Percentiles rank a stretch among this genome's conserved stretches.
These are phyloP conservation scores for Pisolithus marmoratus DNA, from an alignment of 768 basidiomycete species.

Conservation along the genomic window DNA sequence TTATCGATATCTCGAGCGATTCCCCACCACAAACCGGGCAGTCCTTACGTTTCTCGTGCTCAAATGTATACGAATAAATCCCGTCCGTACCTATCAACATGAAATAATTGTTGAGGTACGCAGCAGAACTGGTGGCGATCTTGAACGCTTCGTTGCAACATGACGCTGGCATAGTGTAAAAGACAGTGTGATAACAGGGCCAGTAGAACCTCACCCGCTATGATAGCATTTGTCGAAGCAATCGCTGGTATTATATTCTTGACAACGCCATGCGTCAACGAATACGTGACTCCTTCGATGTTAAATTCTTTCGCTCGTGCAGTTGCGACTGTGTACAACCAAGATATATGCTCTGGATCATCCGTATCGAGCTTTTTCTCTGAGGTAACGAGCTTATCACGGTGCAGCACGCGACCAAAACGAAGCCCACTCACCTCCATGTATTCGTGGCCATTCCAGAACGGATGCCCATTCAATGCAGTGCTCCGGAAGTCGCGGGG, in stretches of 20 bases:
- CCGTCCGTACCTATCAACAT: slow-evolving; percentile 97
- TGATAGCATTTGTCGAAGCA: slow-evolving; percentile 97
- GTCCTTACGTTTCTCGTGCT: slow-evolving; percentile 86
- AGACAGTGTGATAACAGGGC: neutral
- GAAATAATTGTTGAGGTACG: slow-evolving; percentile 95
- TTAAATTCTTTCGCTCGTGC: slow-evolving; percentile 89
- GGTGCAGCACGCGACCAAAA: slow-evolving; percentile 1
- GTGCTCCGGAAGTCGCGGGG: slow-evolving; percentile 95
- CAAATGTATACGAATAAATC: slow-evolving; percentile 95
- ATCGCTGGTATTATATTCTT: slow-evolving; percentile 99
- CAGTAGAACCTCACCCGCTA: slow-evolving; percentile 59
- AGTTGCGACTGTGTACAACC: slow-evolving; percentile 80
- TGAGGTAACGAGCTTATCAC: neutral
- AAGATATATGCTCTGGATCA: slow-evolving; percentile 92
- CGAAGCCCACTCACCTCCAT: slow-evolving; percentile 55
- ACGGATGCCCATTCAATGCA: slow-evolving; percentile 99
- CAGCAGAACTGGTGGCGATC: slow-evolving; percentile 92
- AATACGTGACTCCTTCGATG: slow-evolving; percentile 98
- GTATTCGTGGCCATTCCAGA: slow-evolving; percentile 94
- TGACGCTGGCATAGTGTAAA: slow-evolving; percentile 51
- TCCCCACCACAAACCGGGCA: slow-evolving; percentile 98
- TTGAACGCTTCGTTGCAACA: slow-evolving; percentile 99
- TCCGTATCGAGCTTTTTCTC: slow-evolving; percentile 98
- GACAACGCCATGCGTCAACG: slow-evolving; percentile 94
- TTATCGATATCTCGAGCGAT: slow-evolving; percentile 66